These are phyloP conservation scores for Bimuria novae-zelandiae DNA, from an alignment of 2,329 filamentous ascomycete genomes.

Conservation along the genomic window DNA sequence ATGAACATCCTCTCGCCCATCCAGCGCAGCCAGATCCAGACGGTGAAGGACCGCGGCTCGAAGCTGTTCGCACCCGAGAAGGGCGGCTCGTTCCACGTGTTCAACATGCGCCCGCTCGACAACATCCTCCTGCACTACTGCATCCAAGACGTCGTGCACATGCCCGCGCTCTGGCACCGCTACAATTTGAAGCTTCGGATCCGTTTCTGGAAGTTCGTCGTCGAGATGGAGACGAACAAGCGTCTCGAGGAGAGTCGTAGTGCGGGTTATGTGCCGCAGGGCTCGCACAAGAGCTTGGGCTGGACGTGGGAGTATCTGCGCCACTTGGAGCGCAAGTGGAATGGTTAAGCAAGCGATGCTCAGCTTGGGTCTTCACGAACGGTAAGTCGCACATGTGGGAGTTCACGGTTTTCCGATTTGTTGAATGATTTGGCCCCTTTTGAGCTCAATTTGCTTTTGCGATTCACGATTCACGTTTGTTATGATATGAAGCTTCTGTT, in stretches of 20 bases:
- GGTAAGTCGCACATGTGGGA: not conserved
- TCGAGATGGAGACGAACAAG: not conserved
- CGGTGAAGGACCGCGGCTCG: not conserved
- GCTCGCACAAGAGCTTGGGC: not conserved
- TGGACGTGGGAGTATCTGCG: not conserved
- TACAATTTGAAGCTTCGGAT: not conserved
- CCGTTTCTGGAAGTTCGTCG: conserved; percentile 2
- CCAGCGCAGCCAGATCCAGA: conserved; percentile 27
- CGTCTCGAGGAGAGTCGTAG: not conserved
- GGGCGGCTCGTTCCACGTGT: not conserved
- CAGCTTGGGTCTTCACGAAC: not conserved
- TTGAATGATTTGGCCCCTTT: not conserved
- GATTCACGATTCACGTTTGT: no score
- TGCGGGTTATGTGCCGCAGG: not conserved
- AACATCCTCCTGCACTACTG: not conserved
- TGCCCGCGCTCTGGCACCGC: not conserved
- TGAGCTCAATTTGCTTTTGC: no score
- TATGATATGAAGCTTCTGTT: no score
- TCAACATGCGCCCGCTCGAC: not conserved
- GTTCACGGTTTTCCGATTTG: not conserved
- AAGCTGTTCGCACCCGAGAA: not conserved
- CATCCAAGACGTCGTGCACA: conserved; percentile 1
- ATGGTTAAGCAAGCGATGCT: not conserved
- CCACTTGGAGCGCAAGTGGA: not conserved
- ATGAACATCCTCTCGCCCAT: conserved; percentile 3